Evolutionary conservation across 2,329 filamentous ascomycete genomes (phyloP), one percentile per base, ranked within the genome.

Genomic region (Periconia sp.): DNA sequence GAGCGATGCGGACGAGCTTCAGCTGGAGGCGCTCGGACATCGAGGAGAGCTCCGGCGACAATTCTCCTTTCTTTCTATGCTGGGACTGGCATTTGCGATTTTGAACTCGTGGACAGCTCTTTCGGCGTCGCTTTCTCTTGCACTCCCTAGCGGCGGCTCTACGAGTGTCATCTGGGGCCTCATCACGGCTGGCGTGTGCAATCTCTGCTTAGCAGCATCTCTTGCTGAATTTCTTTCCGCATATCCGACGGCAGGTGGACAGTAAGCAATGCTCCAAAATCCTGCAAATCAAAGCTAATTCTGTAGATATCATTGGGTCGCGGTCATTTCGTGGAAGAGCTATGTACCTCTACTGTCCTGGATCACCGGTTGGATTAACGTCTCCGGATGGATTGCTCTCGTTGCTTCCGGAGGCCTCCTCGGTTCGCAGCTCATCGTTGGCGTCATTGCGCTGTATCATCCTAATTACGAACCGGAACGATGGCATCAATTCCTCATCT

Each of bases 401-500:
- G 84, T 82, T 4, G 86, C 86, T 6, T 87, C 85, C 0, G 86
- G 82, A 12, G 84, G 85, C 1, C 73, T 88, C 16, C 75, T 89
- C 4, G 85, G 83, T 10, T 86, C 82, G 54, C 79, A 85, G 49
- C 79, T 89, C 49, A 79, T 89, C 36, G 63, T 87, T 18, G 83
- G 85, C 41, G 77, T 87, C 30, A 83, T 88, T 38, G 74, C 79
- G 2, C 71, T 89, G 24, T 79, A 84, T 65, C 71, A 85, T 51
- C 73, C 80, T 0, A 71, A 72, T 36, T 89, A 85, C 59, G 71
- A 75, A 16, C 46, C 79, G 2, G 67, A 85, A 58, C 59, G 80
- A 3, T 89, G 86, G 84, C 86, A 90, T 56, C 83, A 88, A 52
- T 89, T 89, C 65, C 72, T 89, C 19, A 84, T 89, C 34, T 89